Percentiles rank a stretch among this genome's conserved stretches.
These are phyloP conservation scores for Aureoboletus auriporus DNA, from an alignment of 768 basidiomycete species.

Conservation along the genomic window DNA sequence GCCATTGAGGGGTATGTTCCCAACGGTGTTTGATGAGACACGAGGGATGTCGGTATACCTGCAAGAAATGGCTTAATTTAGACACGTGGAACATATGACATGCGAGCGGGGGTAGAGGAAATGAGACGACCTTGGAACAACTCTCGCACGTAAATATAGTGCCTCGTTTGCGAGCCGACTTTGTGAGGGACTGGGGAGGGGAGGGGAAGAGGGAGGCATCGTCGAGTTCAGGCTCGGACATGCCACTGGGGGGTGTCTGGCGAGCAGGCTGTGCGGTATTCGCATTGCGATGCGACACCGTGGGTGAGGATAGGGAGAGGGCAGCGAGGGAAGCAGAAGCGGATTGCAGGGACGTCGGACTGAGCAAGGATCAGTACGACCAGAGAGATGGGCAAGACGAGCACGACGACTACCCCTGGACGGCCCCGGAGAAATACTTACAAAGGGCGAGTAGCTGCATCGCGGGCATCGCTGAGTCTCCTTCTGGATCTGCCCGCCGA, in stretches of 20 bases:
- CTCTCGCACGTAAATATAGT: constrained; percentile 89
- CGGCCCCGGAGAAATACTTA: constrained; percentile 37
- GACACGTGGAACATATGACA: neutral
- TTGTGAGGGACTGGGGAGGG: constrained; percentile 14
- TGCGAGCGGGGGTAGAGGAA: constrained; percentile 2
- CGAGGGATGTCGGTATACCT: constrained; percentile 89
- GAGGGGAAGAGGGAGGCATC: constrained; percentile 11
- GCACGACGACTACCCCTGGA: neutral
- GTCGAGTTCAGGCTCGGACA: constrained; percentile 12
- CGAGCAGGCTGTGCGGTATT: constrained; percentile 11
- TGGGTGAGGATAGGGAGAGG: constrained; percentile 39
- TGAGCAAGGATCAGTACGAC: constrained; percentile 13
- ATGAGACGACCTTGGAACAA: constrained; percentile 73
- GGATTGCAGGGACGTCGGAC: constrained; percentile 34
- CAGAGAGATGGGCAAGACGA: neutral
- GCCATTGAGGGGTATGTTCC: constrained; percentile 98
- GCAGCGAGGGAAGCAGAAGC: constrained; percentile 39
- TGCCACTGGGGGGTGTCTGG: neutral
- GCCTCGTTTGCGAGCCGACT: constrained; percentile 70
- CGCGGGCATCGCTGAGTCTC: constrained; percentile 73
- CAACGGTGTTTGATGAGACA: constrained; percentile 97
- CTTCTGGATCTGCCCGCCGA: constrained; percentile 68
- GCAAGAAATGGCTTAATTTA: neutral
- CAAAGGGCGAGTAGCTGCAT: constrained; percentile 72
- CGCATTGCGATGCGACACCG: constrained; percentile 23